Base-by-base conservation (phyloP, 768 basidiomycete genomes). In the Suillus variegatus region DNA sequence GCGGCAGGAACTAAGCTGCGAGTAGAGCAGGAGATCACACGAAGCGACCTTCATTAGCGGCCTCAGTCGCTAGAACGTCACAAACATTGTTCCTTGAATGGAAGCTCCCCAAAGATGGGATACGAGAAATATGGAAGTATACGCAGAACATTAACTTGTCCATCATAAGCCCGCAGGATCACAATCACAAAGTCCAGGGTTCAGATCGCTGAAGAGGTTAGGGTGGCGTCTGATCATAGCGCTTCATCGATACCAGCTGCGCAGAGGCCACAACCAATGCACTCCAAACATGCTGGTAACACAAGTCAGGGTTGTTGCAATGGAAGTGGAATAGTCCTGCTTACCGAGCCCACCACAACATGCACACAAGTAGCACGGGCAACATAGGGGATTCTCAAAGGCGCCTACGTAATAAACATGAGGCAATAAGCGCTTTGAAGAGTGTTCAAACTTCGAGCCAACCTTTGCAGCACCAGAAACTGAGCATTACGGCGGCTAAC, bases 281-380 rank as follows among this genome's bases (percentile, higher is more conserved):
- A 90, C 67, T 90, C 88, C 64, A 90, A 74, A 65, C 88, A 90
- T 9, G 84, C 88, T 89, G 58, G 60, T 13, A 8, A 36, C 5
- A 52, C 16, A 28, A 55, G 22, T 10, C 6, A 58, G 40, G 38
- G 40, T 41, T 18, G 8, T 18, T 41, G 40, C 25, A 61, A 49
- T 47, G 43, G 46, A 9, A 35, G 43, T 56, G n/a, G 20, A 32
- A n/a, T 25, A 35, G 22, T 8, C 12, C 46, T 60, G 40, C 79
- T 67, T 70, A 88, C 88, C 85, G 20, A 90, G 80, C 46, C 89
- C 89, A 64, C 89, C 88, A 64, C 88, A 90, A 73, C 87, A 90
- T 5, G 89, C 89, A 67, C 89, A 90, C 9, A 89, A 79, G 72
- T 91, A 91, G 70, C 89, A 90, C 1, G 89, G 89, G 68, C 87